Evolutionary conservation across 257 asterid species (phyloP), one percentile per base, ranked within the genome.

Genomic region (Plantago elongata): DNA sequence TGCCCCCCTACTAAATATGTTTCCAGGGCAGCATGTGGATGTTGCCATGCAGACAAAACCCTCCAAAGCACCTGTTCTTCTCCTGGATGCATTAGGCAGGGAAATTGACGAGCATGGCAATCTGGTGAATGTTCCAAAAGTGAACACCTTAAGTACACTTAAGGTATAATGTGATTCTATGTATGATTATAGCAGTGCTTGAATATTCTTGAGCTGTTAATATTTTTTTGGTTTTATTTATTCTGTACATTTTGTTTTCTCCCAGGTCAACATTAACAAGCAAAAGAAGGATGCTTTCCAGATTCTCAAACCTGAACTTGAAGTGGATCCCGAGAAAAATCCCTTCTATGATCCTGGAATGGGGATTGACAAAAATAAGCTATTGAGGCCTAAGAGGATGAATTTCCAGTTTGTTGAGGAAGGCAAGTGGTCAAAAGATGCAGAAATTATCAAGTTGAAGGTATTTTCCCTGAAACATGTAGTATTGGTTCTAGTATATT

Each of bases 381-480:
- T 93, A 45, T 69, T 93, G 81, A 82, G 99, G 77, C 93, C 95
- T 48, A 89, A 89, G 88, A 87, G 85, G 79, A 77, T 77, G 84
- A 68, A 62, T 61, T 82, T 93, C 78, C 95, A 77, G 82, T 93
- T 93, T 83, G 99, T 93, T 5, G 99, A 93, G 79, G 99, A 89
- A 79, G 99, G 97, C 69, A 93, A 89, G 81, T 93, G 99, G 97
- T 76, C 97, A 59, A 87, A 68, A 75, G 99, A 93, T 3, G 97
- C 97, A 11, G 99, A 93, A 74, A 76, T 75, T 16, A 81, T 84
- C 56, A 93, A 83, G 72, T 48, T 87, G 75, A 93, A 83, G 95
- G 99, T 87, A 72, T 27, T 64, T 14, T 30, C 18, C 51, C 46
- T 51, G 27, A n/a, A 34, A 12, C 62, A 52, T 49, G 42, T 44